These are phyloP conservation scores for Lichtheimia hyalospora DNA, from an alignment of 371 early-diverging fungal species.

Conservation along the genomic window DNA sequence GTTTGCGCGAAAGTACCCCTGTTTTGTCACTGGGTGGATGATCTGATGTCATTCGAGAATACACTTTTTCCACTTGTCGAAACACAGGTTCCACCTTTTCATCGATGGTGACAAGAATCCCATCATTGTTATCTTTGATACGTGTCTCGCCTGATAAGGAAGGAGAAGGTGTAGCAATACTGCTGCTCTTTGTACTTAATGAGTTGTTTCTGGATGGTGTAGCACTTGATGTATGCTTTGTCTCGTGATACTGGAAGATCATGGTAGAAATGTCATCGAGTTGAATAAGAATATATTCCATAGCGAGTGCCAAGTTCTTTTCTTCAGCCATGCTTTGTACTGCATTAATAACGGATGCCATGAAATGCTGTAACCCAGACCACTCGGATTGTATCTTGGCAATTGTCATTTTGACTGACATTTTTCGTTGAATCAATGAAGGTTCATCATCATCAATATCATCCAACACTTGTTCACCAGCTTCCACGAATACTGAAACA, in stretches of 20 bases:
- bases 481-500: constrained; percentile 19
- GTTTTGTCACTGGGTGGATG: constrained; percentile 29
- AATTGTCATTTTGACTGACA: constrained; percentile 16
- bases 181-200: background rate
- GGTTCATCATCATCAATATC: constrained; percentile 24
- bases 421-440: constrained; percentile 14
- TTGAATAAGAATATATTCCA: constrained; percentile 33
- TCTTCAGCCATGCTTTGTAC: constrained; percentile 20
- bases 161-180: background rate
- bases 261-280: constrained; percentile 39
- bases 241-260: constrained; percentile 47
- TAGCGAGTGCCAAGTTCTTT: constrained; percentile 15
- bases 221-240: constrained; percentile 13
- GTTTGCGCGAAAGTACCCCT: constrained; percentile 39
- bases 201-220: constrained; percentile 4
- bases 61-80: constrained; percentile 52
- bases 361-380: constrained; percentile 48
- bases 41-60: constrained; percentile 45
- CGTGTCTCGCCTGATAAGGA: constrained; percentile 6
- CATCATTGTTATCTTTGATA: constrained; percentile 28
- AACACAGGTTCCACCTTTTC: constrained; percentile 54
- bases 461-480: constrained; percentile 24
- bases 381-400: constrained; percentile 50
- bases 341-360: constrained; percentile 28
- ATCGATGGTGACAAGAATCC: constrained; percentile 52